Conservation (phyloP, 371 early-diverging fungal species). For the Mucor ambiguus region DNA sequence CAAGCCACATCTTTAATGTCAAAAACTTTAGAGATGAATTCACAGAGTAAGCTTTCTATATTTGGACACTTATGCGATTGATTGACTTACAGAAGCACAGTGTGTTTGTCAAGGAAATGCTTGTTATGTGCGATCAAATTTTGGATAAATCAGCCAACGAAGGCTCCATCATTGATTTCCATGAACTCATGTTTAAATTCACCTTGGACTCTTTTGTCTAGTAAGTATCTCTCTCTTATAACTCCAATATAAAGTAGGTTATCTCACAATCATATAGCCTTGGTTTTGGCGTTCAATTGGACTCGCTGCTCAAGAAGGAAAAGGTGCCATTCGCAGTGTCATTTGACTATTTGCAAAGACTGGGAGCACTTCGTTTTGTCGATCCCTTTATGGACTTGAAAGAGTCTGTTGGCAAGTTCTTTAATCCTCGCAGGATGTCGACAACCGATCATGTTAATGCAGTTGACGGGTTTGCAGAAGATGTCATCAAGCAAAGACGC, state of each 20-base stretch:
- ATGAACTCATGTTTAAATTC: constrained; percentile 51
- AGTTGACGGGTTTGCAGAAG: constrained; percentile 49
- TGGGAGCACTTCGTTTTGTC: constrained; percentile 26
- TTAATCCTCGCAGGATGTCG: constrained; percentile 35
- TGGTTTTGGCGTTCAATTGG: constrained; percentile 44
- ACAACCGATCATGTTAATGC: constrained; percentile 32
- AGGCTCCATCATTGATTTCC: constrained; percentile 38
- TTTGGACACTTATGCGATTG: too few species aligned
- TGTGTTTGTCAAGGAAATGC: constrained; percentile 54
- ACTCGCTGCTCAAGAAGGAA: constrained; percentile 23
- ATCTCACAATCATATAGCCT: constrained; percentile 18
- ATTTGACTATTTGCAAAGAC: constrained; percentile 51
- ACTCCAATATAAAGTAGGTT: not conserved
- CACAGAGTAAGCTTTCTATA: constrained; percentile 32
- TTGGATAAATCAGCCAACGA: constrained; percentile 30
- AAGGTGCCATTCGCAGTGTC: constrained; percentile 53
- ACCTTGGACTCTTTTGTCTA: constrained; percentile 60
- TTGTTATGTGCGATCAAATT: constrained; percentile 25
- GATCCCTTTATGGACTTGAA: constrained; percentile 39
- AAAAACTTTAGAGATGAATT: constrained; percentile 74
- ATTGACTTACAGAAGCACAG: constrained; percentile 10
- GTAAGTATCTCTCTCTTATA: constrained; percentile 21
- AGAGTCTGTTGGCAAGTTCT: constrained; percentile 31
- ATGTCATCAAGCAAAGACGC: constrained; percentile 45
- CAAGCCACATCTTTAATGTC: constrained; percentile 71